A percentile compares a stretch with the other conserved stretches of the same genome.
These are phyloP conservation scores for Scutellaria barbata DNA, from an alignment of 257 asterid genomes.

Conservation along the genomic window DNA sequence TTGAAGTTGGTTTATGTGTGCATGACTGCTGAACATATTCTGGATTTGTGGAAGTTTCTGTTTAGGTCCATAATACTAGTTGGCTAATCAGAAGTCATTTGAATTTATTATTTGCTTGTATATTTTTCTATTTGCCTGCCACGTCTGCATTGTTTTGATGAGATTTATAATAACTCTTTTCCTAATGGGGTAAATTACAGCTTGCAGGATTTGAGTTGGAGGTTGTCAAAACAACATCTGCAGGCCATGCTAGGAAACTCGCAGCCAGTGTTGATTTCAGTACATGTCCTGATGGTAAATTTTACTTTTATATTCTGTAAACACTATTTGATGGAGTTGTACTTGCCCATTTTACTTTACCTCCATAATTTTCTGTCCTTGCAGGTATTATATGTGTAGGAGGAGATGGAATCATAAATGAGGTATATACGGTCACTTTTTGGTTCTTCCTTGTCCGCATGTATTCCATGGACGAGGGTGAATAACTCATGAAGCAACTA, in stretches of 20 bases:
- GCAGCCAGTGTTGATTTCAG: constrained; percentile 90
- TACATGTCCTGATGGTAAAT: constrained; percentile 94
- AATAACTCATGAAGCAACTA: constrained; percentile 23
- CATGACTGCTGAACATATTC: not conserved
- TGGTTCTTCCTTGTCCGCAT: constrained; percentile 27
- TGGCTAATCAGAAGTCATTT: constrained; percentile 15
- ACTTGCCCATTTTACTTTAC: constrained; percentile 28
- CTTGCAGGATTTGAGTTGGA: constrained; percentile 98
- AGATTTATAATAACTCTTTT: constrained; percentile 23
- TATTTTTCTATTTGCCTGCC: constrained; percentile 28
- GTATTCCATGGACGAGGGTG: constrained; percentile 27
- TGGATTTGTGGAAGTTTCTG: constrained; percentile 1
- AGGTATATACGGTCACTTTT: constrained; percentile 56
- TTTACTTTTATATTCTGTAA: constrained; percentile 29
- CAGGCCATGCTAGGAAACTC: constrained; percentile 97
- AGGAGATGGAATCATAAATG: constrained; percentile 97
- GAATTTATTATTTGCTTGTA: constrained; percentile 11
- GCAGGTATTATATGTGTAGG: constrained; percentile 99
- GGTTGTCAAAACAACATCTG: constrained; percentile 89
- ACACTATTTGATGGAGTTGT: constrained; percentile 23
- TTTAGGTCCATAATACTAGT: constrained; percentile 17
- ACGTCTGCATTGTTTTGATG: constrained; percentile 7
- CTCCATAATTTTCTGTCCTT: constrained; percentile 34
- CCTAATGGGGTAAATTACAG: constrained; percentile 51
- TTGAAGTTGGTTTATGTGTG: not conserved